Base-by-base conservation (phyloP, 106 monocot species). In the Allium fistulosum region DNA sequence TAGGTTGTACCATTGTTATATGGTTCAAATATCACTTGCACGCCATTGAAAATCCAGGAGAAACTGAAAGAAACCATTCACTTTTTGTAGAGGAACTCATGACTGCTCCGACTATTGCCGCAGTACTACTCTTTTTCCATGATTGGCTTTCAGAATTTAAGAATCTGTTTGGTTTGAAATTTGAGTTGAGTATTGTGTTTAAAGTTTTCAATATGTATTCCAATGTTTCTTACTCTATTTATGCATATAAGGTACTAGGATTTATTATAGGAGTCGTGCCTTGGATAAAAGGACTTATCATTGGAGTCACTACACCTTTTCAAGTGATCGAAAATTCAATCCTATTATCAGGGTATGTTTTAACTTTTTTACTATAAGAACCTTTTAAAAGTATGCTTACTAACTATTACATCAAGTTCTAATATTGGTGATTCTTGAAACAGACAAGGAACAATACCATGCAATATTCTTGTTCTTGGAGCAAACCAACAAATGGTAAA, bases 391-490 rank as follows among this genome's bases (percentile, higher is more conserved):
- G 46, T 52, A 6, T 37, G 37, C 37, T 37, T 37, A 55, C 53
- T 3, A 8, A 2, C 15, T 11, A 55, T 55, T 15, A 8, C 14
- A 46, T 16, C 9, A 64, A 4, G 47, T 64, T 49, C 48, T 64
- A 48, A 48, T 1, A 15, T 48, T 64, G 9, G 11, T 64, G 48
- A 64, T 48, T 47, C 49, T 2, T 49, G 48, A 64, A 49, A 49
- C 80, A 93, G 93, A 49, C 65, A 81, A 65, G 93, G 74, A 6
- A 72, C 81, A 11, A 69, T 93, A 48, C 93, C 93, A 26, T 84
- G 86, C 64, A 74, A 80, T 66, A 89, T 79, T 66, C 86, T 94
- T 49, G 81, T 90, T 27, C 75, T 94, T 10, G 93, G 89, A 71
- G 86, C 83, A 49, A 94, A 90, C 59, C 90, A 18, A 70, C 67